Evolutionary conservation across 495 filamentous ascomycete genomes (phyloP).

Genomic region (Neurospora sp.): DNA sequence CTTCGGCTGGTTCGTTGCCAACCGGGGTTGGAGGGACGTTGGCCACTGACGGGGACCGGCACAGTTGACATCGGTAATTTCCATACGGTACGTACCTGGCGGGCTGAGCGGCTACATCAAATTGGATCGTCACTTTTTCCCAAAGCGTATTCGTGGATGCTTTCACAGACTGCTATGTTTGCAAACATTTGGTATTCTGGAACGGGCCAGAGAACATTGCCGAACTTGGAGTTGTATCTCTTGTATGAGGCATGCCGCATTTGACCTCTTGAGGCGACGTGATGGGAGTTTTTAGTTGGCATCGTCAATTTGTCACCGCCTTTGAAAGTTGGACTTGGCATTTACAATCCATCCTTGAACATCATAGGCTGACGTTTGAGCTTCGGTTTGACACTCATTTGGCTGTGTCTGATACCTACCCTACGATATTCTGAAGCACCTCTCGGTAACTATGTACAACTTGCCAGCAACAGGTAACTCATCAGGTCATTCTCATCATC

Average conservation of each 20-base stretch:
- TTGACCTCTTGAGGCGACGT: neutral
- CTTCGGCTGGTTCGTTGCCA: neutral
- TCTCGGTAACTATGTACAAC: neutral
- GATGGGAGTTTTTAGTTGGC: neutral
- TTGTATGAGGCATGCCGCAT: neutral
- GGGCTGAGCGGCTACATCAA: neutral
- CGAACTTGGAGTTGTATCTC: neutral
- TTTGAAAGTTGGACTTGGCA: neutral
- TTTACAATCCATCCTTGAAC: neutral
- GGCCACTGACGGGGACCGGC: neutral
- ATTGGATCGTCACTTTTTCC: neutral
- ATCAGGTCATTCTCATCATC: neutral
- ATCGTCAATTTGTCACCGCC: neutral
- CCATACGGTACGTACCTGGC: neutral
- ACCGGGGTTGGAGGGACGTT: neutral
- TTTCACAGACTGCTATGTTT: neutral
- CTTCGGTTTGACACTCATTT: neutral
- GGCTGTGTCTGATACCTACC: neutral
- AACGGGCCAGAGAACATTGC: neutral
- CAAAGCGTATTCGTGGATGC: neutral
- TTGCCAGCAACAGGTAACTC: neutral
- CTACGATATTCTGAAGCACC: neutral
- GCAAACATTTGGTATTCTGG: neutral
- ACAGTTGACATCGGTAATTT: neutral
- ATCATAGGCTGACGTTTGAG: neutral